Conservation (phyloP, 169 alveolate species). For the Sarcocystis neurona region DNA sequence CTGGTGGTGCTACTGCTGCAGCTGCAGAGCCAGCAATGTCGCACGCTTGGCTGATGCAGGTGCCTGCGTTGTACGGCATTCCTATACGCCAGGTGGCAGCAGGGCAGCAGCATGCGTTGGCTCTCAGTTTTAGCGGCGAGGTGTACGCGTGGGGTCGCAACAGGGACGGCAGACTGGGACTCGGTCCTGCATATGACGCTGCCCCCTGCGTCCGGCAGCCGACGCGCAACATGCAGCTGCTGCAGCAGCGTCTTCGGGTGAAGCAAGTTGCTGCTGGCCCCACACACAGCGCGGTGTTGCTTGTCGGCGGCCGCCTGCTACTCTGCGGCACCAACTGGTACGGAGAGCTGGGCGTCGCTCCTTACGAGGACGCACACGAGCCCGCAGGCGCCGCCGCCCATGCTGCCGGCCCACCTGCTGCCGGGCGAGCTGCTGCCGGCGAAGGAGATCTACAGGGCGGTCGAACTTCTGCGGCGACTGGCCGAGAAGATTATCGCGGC, state of each 20-base stretch:
- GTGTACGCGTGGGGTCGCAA: slow-evolving; percentile 84
- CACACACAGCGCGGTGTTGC: slow-evolving; percentile 10
- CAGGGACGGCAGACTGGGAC: slow-evolving; percentile 80
- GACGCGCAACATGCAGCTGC: neutral
- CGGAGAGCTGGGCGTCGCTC: slow-evolving; percentile 37
- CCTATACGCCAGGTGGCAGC: slow-evolving; percentile 74
- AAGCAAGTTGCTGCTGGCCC: slow-evolving; percentile 9
- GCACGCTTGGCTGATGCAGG: neutral
- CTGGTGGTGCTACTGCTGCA: neutral
- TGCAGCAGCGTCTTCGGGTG: slow-evolving; percentile 22
- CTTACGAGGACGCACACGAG: neutral
- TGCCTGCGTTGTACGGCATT: slow-evolving; percentile 66
- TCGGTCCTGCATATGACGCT: slow-evolving; percentile 70
- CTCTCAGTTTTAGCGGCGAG: slow-evolving; percentile 74
- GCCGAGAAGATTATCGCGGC: neutral
- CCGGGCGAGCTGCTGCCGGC: neutral
- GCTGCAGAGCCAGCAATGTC: neutral
- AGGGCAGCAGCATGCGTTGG: slow-evolving; percentile 81
- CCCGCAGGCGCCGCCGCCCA: neutral
- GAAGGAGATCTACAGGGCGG: neutral
- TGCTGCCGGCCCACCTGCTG: neutral
- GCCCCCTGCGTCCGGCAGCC: neutral
- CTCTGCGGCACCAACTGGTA: slow-evolving; percentile 44
- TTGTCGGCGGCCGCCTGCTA: slow-evolving; percentile 4
- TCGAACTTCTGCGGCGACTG: neutral